Base-by-base conservation (phyloP, 257 asterid species). In the Capsicum baccatum region DNA sequence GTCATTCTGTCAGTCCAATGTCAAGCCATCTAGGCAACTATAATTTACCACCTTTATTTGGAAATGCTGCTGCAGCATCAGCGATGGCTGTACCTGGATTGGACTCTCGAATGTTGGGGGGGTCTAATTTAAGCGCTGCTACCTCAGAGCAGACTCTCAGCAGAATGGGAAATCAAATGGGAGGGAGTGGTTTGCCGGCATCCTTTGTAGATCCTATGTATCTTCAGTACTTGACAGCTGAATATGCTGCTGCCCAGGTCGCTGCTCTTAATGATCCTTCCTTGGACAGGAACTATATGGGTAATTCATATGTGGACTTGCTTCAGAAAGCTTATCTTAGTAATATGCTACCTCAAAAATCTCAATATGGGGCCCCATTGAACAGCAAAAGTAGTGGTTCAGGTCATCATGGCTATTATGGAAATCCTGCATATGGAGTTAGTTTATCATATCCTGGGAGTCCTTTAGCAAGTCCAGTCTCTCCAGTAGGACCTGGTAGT, bases 11-110 rank as follows among this genome's bases (percentile, higher is more conserved):
- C 89, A 94, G 93, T 87, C 97, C 97, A 59, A 84, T 92, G 83
- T 80, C 97, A 0, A 93, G 93, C 81, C 95, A 92, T 78, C 93
- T 90, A 76, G 94, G 95, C 44, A 90, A 90, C 85, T 76, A 88
- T 56, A 94, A 94, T 87, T 88, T 97, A 80, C 99, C 98, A 13
- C 99, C 97, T 2, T 89, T 97, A 85, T 95, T 93, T 84, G 98
- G 93, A 90, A 97, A 94, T 89, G 99, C 98, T 89, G 99, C 97
- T 84, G 96, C 92, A 47, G 97, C 91, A 57, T 92, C 98, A 56
- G 99, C 95, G 19, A 85, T 94, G 94, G 97, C 85, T 79, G 87
- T 88, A 39, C 95, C 97, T 69, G 97, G 97, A 54, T 89, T 92
- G 91, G 99, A 94, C 85, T 86, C 98, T 50, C 89, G 97, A 85